A percentile compares a stretch with the other conserved stretches of the same genome.
Evolutionary conservation across 768 basidiomycete species (phyloP).

Genomic region (Austroboletus festivus): DNA sequence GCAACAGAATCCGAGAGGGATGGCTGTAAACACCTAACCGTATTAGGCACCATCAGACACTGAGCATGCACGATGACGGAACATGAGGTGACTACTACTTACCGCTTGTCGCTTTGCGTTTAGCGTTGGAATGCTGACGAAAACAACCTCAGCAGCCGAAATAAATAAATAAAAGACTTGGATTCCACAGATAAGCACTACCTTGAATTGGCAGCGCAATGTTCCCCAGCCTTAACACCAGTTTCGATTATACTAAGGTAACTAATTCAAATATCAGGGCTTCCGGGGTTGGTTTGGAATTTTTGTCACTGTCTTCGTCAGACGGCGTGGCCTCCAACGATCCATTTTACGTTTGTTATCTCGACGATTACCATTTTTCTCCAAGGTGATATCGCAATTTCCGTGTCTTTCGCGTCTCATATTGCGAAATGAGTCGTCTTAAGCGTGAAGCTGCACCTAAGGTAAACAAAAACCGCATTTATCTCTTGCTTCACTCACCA

Average conservation of each 20-base stretch:
- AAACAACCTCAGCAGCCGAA: background rate
- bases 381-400: conserved; percentile 9
- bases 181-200: too few species aligned
- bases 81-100: background rate
- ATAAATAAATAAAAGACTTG: too few species aligned
- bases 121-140: background rate
- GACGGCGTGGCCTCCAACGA: conserved; percentile 21
- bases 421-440: conserved; percentile 10
- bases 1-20: too few species aligned
- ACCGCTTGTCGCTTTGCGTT: conserved; percentile 4
- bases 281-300: background rate
- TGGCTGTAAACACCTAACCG: background rate
- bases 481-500: conserved; percentile 6
- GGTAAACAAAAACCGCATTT: conserved; percentile 11
- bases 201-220: too few species aligned
- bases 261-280: background rate
- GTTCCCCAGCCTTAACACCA: background rate
- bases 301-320: conserved; percentile 3
- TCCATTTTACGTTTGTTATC: conserved; percentile 24
- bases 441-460: conserved; percentile 9
- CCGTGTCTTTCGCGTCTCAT: conserved; percentile 11
- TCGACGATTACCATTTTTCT: conserved; percentile 13
- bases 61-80: background rate
- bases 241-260: background rate
- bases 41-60: conserved; percentile 2